Evolutionary conservation across 306 rosid species (phyloP).

Genomic region (Prunus fruticosa): DNA sequence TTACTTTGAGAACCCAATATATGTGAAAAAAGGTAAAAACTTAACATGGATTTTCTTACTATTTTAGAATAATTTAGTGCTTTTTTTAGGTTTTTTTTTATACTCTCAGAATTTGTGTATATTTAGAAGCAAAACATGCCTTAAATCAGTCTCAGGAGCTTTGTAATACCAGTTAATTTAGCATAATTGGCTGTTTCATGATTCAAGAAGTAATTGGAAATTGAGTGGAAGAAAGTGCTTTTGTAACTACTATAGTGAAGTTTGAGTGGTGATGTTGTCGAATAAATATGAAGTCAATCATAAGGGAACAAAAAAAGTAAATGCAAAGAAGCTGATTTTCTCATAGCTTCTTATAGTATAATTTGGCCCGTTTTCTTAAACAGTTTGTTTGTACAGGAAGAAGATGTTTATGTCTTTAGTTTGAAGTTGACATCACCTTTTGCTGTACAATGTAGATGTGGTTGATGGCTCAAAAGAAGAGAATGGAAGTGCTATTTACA

Average conservation of each 20-base stretch:
- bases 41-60: background rate
- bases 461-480: constrained; percentile 38
- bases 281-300: background rate
- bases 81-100: background rate
- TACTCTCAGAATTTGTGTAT: background rate
- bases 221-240: background rate
- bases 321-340: background rate
- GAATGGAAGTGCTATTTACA: constrained; percentile 49
- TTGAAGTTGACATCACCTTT: constrained; percentile 16
- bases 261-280: background rate
- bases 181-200: background rate
- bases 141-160: background rate
- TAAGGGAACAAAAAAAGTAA: background rate
- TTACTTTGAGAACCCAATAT: background rate
- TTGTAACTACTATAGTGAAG: background rate
- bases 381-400: background rate
- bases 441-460: constrained; percentile 31
- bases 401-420: constrained; percentile 13
- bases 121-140: background rate
- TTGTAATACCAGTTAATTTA: background rate
- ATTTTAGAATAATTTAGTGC: background rate
- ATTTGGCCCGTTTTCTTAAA: background rate
- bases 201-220: background rate
- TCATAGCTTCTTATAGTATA: background rate
- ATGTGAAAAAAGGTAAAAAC: background rate